A percentile compares a stretch with the other conserved stretches of the same genome.
phyloP scores from a whole-genome alignment of 2,329 filamentous ascomycete species.

The Teratosphaeriaceae sp. region DNA sequence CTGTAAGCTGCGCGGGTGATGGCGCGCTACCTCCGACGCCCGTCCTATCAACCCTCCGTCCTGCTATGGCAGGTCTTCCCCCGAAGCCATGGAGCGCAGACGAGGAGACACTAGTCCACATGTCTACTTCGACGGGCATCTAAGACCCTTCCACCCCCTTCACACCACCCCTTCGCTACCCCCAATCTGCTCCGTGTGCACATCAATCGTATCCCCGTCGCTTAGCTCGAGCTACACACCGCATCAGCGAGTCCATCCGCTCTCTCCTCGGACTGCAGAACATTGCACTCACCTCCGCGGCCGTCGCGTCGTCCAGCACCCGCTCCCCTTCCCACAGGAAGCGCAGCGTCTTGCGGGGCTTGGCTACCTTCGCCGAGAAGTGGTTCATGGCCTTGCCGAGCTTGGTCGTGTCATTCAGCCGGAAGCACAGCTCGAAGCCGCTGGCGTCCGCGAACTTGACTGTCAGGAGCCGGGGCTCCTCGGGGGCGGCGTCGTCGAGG shows the following conservation, averaged over 20 bases:
- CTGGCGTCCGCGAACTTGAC: constrained; percentile 15
- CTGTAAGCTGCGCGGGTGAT: too few relatives aligned
- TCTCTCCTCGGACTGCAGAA: not conserved
- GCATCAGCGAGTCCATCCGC: constrained; percentile 3
- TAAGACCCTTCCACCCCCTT: too few relatives aligned
- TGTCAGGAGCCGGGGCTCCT: constrained; percentile 5
- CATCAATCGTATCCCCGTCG: constrained; percentile 19
- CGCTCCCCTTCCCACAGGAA: constrained; percentile 21
- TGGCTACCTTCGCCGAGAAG: constrained; percentile 4
- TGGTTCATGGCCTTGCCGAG: constrained; percentile 19
- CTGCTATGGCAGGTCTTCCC: too few relatives aligned
- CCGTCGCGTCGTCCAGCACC: constrained; percentile 12
- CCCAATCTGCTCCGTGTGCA: constrained; percentile 7
- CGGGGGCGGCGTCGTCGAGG: not conserved
- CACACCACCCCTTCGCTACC: not conserved
- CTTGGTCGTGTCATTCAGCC: constrained; percentile 19
- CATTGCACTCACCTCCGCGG: constrained; percentile 13
- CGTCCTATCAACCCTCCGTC: too few relatives aligned
- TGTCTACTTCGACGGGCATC: too few relatives aligned
- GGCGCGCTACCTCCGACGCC: too few relatives aligned
- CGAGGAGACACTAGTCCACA: too few relatives aligned
- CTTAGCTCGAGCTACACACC: constrained; percentile 16
- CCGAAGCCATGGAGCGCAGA: too few relatives aligned
- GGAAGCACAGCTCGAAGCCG: constrained; percentile 16
- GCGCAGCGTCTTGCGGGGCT: constrained; percentile 6